phyloP scores from a whole-genome alignment of 805 yeast species.

The Candida nonsorbophila region DNA sequence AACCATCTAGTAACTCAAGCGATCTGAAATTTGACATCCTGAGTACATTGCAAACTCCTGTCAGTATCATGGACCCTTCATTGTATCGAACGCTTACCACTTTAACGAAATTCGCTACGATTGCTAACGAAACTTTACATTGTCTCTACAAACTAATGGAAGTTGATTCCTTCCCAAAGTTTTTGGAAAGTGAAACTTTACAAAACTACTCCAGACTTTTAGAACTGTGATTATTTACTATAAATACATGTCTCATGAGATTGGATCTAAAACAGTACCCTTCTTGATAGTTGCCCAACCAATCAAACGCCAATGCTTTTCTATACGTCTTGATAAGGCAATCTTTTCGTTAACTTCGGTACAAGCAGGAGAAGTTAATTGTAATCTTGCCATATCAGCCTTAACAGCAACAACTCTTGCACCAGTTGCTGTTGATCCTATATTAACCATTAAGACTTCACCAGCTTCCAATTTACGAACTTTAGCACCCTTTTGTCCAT shows the following conservation, averaged over 20 bases:
- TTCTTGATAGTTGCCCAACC: conserved; percentile 99
- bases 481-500: conserved; percentile 89
- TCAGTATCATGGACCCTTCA: too few species aligned
- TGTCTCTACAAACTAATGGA: conserved; percentile 60
- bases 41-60: too few species aligned
- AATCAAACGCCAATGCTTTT: conserved; percentile 98
- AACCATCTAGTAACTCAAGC: too few species aligned
- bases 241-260: conserved; percentile 34
- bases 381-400: conserved; percentile 98
- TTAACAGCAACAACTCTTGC: conserved; percentile 97
- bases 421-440: conserved; percentile 99
- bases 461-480: conserved; percentile 91
- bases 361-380: conserved; percentile 97
- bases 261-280: conserved; percentile 85
- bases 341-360: conserved; percentile 97
- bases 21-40: too few species aligned
- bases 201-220: background rate
- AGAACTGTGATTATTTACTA: conserved; percentile 6
- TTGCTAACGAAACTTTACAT: conserved; percentile 44
- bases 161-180: conserved; percentile 69
- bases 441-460: conserved; percentile 97
- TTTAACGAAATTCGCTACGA: conserved; percentile 16
- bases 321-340: conserved; percentile 97
- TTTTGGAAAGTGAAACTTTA: conserved; percentile 29
- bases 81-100: too few species aligned